Conservation (phyloP, 768 basidiomycete species). For the Psilocybe subaeruginosa region DNA sequence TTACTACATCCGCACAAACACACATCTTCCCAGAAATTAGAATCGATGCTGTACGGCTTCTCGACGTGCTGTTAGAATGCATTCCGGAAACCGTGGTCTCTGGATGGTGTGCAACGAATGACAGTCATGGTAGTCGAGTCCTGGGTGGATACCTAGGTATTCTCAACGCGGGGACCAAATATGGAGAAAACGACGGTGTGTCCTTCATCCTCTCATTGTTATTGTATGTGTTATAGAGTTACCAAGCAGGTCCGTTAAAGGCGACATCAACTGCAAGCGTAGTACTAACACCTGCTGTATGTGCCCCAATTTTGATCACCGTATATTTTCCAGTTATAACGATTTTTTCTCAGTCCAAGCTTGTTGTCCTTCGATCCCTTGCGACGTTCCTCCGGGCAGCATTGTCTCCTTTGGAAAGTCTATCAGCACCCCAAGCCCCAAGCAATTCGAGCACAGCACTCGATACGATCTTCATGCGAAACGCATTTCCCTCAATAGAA, state of each 20-base stretch:
- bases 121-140: constrained; percentile 62
- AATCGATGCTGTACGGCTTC: constrained; percentile 82
- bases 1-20: constrained; percentile 88
- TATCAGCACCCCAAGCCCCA: constrained; percentile 1
- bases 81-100: constrained; percentile 69
- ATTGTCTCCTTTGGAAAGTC: constrained; percentile 29
- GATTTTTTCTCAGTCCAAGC: constrained; percentile 62
- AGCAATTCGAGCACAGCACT: constrained; percentile 22
- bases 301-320: constrained; percentile 18
- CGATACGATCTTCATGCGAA: constrained; percentile 66
- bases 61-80: constrained; percentile 72
- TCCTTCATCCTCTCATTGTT: neutral
- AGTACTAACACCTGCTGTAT: constrained; percentile 64
- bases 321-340: neutral
- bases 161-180: constrained; percentile 67
- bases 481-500: constrained; percentile 55
- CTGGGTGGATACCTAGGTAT: constrained; percentile 84
- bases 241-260: constrained; percentile 36
- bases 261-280: constrained; percentile 69
- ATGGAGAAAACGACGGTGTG: constrained; percentile 59
- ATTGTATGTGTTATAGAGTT: neutral
- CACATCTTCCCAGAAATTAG: constrained; percentile 96
- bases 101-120: constrained; percentile 63
- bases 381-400: constrained; percentile 64
- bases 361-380: constrained; percentile 74